These are phyloP conservation scores for Gleditsia sinensis DNA, from an alignment of 306 rosid species.

Conservation along the genomic window DNA sequence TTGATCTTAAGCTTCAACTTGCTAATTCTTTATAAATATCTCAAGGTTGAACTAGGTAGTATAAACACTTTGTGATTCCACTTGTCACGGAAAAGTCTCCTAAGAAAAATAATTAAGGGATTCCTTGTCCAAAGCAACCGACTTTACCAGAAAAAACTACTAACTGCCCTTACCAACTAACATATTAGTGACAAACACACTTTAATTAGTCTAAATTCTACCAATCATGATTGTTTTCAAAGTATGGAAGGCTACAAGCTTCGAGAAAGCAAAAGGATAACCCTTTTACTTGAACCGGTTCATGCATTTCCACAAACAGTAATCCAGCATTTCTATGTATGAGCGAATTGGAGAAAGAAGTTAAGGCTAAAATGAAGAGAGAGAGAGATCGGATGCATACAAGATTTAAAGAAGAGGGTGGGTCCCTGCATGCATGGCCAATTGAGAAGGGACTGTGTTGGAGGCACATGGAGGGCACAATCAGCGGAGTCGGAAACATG, in stretches of 20 bases:
- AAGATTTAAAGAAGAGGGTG: no score
- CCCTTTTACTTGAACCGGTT: conserved; percentile 26
- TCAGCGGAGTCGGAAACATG: conserved; percentile 2
- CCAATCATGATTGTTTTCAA: conserved; percentile 36
- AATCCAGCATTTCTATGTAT: neutral
- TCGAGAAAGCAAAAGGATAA: conserved; percentile 33
- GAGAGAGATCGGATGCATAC: no score
- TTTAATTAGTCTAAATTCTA: conserved; percentile 21
- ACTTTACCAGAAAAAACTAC: conserved; percentile 76
- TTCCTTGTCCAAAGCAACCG: conserved; percentile 49
- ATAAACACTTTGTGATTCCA: conserved; percentile 36
- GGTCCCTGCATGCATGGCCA: conserved; percentile 19
- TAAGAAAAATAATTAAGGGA: conserved; percentile 38
- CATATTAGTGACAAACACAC: conserved; percentile 25
- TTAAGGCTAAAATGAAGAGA: no score
- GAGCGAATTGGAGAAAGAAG: no score
- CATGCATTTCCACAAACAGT: conserved; percentile 41
- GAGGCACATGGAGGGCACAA: conserved; percentile 44
- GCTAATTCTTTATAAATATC: conserved; percentile 28
- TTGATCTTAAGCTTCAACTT: conserved; percentile 21
- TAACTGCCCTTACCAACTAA: conserved; percentile 54
- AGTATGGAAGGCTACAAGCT: conserved; percentile 37
- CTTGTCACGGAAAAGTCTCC: conserved; percentile 35
- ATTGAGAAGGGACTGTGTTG: conserved; percentile 15
- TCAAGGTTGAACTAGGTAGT: conserved; percentile 17